Base-by-base conservation (phyloP, 1,284 basidiomycete species). In the Cystobasidium sp. region DNA sequence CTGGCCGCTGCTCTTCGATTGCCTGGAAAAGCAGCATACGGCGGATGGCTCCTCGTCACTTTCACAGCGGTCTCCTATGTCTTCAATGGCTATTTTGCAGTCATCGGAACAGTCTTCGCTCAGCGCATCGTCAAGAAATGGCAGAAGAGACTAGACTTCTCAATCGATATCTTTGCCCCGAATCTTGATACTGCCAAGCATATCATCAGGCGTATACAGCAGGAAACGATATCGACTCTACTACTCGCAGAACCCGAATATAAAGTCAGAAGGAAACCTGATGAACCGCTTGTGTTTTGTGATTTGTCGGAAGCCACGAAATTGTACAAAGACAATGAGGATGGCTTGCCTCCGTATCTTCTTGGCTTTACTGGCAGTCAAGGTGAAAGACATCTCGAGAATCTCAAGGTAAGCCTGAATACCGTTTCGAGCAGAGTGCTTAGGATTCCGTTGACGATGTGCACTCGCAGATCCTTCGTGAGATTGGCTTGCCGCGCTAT, bases 81-180 rank as follows among this genome's bases (percentile, higher is more conserved):
- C 83, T 91, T 90, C 69, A 80, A 80, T 76, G 77, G 79, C 64
- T 81, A 80, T 77, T 79, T 81, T 78, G 62, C 76, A 22, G 5
- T 80, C 39, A 76, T 78, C 47, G 71, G 77, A 59, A 76, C 74
- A 22, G 77, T 62, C 43, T 76, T 74, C 31, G 78, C 71, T n/a
- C 78, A 79, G 41, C 74, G 79, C 14, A 41, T 76, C 24, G 75
- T 80, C 62, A 77, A 80, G 88, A 88, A 85, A 52, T 79, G 88
- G 44, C 86, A 88, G 22, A 84, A 85, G 44, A 86, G 91, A 24
- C 85, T 92, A 52, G 91, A 92, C 81, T 92, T 91, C 81, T 90
- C 90, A 80, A 87, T 92, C 76, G 90, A 92, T 80, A 86, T 92
- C 65, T 92, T 92, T 80, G 91, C 90, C n/a, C 89, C 90, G 39